Evolutionary conservation across 179 eudicot species (phyloP), one percentile per base, ranked within the genome.

Genomic region (Beta macrorhiza): DNA sequence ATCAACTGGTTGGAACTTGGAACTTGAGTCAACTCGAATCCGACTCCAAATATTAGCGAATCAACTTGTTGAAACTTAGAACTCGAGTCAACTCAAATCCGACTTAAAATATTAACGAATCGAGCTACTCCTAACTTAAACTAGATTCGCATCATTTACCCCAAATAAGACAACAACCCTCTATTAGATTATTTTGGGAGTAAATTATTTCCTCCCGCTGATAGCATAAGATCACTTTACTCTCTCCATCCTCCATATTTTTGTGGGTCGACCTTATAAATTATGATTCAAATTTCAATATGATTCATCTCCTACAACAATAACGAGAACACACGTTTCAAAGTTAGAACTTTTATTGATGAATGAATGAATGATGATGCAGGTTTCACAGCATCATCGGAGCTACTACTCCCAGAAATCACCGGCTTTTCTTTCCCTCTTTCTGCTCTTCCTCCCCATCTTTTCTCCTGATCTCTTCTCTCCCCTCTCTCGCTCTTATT

Each of bases 401-500:
- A 81, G 85, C 47, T 81, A 83, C 74, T 83, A 71, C 51, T 81
- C 85, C 11, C 85, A 78, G 42, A 78, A 63, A 87, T 85, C 80
- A 52, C 86, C 88, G 1, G 79, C 82, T 55, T 72, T 83, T 5
- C 75, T 78, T 7, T 86, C 82, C 19, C 74, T 90, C 3, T 61
- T 86, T 52, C 65, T 87, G 70, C 82, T 86, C 63, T 77, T 89
- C 10, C 75, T 89, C 7, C 91, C 90, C 14, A 58, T 89, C 20
- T 84, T 88, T 61, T 85, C 67, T 25, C 89, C 93, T 5, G 44
- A 68, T 68, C 85, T 90, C 80, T 90, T 88, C 86, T 9, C 83
- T 67, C 93, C 91, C 6, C 83, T 87, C 29, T 84, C 85, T 72
- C 89, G 90, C 45, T 83, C 90, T 72, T 90, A 76, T 49, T 87